Percentiles rank a stretch among this genome's conserved stretches.
Evolutionary conservation across 2,329 filamentous ascomycete species (phyloP).

Genomic region (Colletotrichum costaricense): DNA sequence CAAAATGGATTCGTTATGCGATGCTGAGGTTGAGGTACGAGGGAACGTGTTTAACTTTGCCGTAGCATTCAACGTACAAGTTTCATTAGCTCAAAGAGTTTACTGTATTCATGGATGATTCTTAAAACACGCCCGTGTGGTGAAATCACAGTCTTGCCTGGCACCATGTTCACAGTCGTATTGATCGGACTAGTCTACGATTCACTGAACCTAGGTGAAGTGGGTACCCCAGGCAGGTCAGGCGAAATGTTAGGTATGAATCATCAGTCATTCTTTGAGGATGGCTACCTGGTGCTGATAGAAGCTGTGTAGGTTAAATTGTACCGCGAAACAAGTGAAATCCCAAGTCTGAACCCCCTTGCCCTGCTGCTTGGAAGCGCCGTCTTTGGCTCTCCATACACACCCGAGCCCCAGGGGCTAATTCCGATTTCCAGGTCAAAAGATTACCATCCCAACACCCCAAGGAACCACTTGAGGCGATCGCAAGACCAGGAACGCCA

Average conservation of each 20-base stretch:
- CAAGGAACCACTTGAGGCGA: neutral
- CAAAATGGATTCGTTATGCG: too few relatives aligned
- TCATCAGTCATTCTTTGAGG: constrained; percentile 25
- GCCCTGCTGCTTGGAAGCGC: neutral
- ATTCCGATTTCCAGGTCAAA: neutral
- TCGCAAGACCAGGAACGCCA: constrained; percentile 4
- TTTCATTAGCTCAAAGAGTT: too few relatives aligned
- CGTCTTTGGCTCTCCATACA: neutral
- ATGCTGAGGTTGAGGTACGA: too few relatives aligned
- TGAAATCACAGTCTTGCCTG: too few relatives aligned
- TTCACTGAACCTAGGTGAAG: too few relatives aligned
- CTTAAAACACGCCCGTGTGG: too few relatives aligned
- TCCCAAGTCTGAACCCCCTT: neutral
- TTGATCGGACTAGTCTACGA: accelerated
- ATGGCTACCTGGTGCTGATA: constrained; percentile 29
- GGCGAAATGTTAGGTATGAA: constrained; percentile 12
- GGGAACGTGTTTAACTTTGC: too few relatives aligned
- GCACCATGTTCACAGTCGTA: neutral
- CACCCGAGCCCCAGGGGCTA: neutral
- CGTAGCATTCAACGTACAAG: too few relatives aligned
- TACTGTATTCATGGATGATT: too few relatives aligned
- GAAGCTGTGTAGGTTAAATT: constrained; percentile 30
- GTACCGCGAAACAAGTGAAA: constrained; percentile 27
- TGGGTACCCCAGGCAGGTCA: neutral
- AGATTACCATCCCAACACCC: neutral